Base-by-base conservation (phyloP, 805 yeast genomes). In the Saccharomycopsis fodiens region DNA sequence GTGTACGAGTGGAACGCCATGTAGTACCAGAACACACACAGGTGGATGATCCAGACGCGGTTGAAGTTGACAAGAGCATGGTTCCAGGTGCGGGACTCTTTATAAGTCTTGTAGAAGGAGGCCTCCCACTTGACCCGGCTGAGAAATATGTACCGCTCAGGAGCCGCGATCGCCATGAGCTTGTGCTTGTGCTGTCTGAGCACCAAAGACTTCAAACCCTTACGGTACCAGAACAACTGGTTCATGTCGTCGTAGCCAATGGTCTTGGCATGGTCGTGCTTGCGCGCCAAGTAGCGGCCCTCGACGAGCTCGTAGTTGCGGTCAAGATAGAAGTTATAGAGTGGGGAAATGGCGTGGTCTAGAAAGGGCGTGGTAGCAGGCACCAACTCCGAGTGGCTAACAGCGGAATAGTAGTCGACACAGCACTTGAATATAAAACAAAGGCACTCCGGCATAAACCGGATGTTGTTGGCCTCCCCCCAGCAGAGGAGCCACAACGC, bases 181-280 rank as follows among this genome's bases (percentile, higher is more conserved):
- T 62, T 62, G 3, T 60, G 58, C 39, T 68, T 69, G 5, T 72
- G 67, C 36, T 69, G 70, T 2, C 62, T 55, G 27, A 82, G 58
- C 2, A 64, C 62, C 16, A 87, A 69, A 42, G 71, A 70, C 51
- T 76, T 77, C 43, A 87, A 66, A 0, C 93, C 87, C 50, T 77
- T 73, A 2, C 78, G 70, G 54, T 82, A 79, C 96, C 96, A 87
- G 57, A 87, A 87, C 32, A 83, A 66, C 57, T 87, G 96, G 58
- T 87, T 87, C 60, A 87, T 79, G 60, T 87, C 96, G 64, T 87
- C 96, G 60, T 87, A 87, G 0, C 96, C 96, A 48, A 87, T 79
- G 3, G 76, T 75, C 22, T 73, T 64, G 13, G 76, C 69, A 57
- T 87, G 91, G 57, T 83, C 91, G 46, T 69, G 73, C 50, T 77